A percentile compares a stretch with the other conserved stretches of the same genome.
These are phyloP conservation scores for Tuber magnatum DNA, from an alignment of 495 filamentous ascomycete species.

Conservation along the genomic window DNA sequence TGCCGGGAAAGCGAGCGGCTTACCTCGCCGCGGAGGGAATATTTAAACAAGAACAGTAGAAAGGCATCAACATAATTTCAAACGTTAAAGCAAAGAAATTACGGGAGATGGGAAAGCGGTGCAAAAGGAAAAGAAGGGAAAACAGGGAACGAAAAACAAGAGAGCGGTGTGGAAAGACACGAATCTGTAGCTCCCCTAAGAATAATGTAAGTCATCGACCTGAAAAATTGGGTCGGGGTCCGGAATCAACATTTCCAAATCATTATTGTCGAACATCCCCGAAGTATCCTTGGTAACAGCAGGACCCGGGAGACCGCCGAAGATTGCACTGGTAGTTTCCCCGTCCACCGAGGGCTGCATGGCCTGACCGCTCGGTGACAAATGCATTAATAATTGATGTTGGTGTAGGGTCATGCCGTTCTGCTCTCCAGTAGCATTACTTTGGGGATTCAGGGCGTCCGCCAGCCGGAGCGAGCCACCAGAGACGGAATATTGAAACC, in stretches of 20 bases:
- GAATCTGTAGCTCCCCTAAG: neutral
- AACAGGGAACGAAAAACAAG: neutral
- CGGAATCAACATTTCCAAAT: too few species aligned
- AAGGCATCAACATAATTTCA: neutral
- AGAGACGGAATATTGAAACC: neutral
- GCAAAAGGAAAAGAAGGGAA: neutral
- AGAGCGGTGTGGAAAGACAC: too few species aligned
- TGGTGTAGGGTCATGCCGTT: neutral
- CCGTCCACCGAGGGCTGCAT: neutral
- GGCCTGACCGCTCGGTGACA: neutral
- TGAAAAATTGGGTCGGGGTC: neutral
- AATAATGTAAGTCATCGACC: neutral
- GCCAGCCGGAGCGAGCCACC: neutral
- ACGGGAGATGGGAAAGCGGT: neutral
- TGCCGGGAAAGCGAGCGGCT: neutral
- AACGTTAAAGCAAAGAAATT: neutral
- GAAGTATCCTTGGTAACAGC: neutral
- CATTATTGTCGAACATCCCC: neutral
- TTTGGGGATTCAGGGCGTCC: neutral
- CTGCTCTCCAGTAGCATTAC: neutral
- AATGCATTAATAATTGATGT: neutral
- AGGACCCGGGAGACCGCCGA: neutral
- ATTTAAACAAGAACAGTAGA: neutral
- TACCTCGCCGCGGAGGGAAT: neutral
- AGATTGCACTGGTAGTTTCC: neutral